Conservation (phyloP, 441 rosid genomes). For the Kokia cookei region DNA sequence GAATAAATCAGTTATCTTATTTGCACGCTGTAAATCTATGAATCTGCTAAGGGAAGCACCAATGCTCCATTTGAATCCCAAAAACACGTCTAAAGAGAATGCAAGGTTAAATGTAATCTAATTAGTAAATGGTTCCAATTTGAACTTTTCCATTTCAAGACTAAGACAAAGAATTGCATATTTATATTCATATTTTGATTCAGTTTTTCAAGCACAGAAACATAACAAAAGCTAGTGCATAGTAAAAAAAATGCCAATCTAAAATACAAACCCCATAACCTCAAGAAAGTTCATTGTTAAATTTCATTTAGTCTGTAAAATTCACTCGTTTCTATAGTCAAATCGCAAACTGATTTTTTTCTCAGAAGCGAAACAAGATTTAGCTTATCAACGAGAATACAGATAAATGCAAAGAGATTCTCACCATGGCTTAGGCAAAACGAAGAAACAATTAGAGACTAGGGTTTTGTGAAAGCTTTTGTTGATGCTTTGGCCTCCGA, state of each 20-base stretch:
- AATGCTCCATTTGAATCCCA: neutral
- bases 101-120: neutral
- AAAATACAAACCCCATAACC: neutral
- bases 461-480: neutral
- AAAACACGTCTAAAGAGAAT: neutral
- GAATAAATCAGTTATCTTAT: neutral
- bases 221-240: neutral
- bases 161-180: neutral
- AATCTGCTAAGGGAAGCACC: neutral
- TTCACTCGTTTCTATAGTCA: neutral
- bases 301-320: neutral
- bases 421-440: slow-evolving; percentile 7
- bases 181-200: neutral
- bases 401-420: neutral
- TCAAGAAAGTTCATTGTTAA: neutral
- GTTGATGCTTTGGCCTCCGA: neutral
- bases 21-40: neutral
- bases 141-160: neutral
- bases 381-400: neutral
- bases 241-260: neutral
- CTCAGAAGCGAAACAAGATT: neutral
- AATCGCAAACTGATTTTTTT: neutral
- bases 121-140: neutral
- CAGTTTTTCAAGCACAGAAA: neutral
- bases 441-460: neutral